Evolutionary conservation across 1,284 basidiomycete genomes (phyloP), one percentile per base, ranked within the genome.

Genomic region (Tilletia setariae): DNA sequence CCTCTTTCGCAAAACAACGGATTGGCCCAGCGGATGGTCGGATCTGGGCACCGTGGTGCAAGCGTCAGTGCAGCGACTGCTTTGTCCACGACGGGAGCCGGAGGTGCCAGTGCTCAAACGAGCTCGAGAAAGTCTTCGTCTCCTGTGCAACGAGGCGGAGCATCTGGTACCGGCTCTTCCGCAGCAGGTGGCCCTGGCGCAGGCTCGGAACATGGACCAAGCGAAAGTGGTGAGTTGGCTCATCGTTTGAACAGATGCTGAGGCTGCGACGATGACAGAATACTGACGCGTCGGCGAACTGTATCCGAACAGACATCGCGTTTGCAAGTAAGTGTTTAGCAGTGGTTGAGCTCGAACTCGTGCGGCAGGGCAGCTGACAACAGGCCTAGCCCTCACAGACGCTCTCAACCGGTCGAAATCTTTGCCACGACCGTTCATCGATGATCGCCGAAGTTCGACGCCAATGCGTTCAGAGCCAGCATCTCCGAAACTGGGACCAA

Each of bases 1-100:
- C 80, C 79, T 16, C 70, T 79, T 0, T 77, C 77, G n/a, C 74
- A 79, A 15, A 76, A 70, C 11, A 71, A 72, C n/a, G 78, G 78
- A 0, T 64, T 79, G 44, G 76, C 65, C 51, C 56, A 61, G n/a
- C 28, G 53, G 15, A 19, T 51, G 30, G 47, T 35, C 13, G 49
- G 42, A 13, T 25, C 43, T 19, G 25, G 32, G 21, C n/a, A 30
- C 32, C 28, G 43, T 35, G 28, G 25, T 32, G 25, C 46, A 25
- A 66, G 32, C 23, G 65, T 32, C 30, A 32, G 43, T 9, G 65
- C 44, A 35, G 19, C 16, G 19, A 28, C 21, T 32, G 42, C 35
- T 40, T 40, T 11, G 35, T 40, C 35, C 11, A 23, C 16, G 13
- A 40, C 32, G 61, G n/a, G 30, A 46, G 19, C n/a, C 15, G 43